These are phyloP conservation scores for Dentipellis sp. DNA, from an alignment of 768 basidiomycete genomes.

Conservation along the genomic window DNA sequence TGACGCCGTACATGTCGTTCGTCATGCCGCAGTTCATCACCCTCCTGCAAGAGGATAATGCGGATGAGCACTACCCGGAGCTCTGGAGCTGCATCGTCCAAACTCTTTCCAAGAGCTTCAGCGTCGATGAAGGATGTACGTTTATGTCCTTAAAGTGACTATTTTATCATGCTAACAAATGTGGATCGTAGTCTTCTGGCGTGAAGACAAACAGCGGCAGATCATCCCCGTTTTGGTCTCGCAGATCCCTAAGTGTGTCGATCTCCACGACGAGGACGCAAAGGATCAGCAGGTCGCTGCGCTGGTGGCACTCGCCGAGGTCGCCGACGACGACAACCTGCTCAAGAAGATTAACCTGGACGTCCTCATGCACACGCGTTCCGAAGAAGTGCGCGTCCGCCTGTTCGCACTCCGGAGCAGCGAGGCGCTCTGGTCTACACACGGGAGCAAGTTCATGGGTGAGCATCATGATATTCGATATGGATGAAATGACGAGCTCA, in stretches of 20 bases:
- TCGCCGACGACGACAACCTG: constrained; percentile 42
- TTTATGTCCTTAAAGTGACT: background rate
- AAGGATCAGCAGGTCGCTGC: constrained; percentile 14
- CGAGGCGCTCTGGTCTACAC: constrained; percentile 65
- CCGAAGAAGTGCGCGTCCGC: constrained; percentile 65
- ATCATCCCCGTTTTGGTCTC: constrained; percentile 49
- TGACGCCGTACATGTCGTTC: constrained; percentile 87
- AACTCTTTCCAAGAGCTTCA: constrained; percentile 60
- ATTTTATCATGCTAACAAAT: background rate
- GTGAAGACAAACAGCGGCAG: constrained; percentile 66
- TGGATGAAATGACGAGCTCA: background rate
- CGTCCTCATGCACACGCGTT: constrained; percentile 83
- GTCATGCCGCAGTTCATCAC: constrained; percentile 60
- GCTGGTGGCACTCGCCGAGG: constrained; percentile 38
- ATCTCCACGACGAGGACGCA: constrained; percentile 17
- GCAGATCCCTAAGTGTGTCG: constrained; percentile 40
- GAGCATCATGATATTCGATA: constrained; percentile 12
- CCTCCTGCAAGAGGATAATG: constrained; percentile 42
- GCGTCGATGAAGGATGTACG: constrained; percentile 75
- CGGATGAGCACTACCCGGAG: constrained; percentile 23
- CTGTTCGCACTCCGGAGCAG: constrained; percentile 61
- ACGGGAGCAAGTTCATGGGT: constrained; percentile 72
- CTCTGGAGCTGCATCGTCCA: constrained; percentile 61
- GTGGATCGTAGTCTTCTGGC: constrained; percentile 70
- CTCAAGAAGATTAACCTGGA: constrained; percentile 79